Percentiles rank a stretch among this genome's conserved stretches.
phyloP scores from a whole-genome alignment of 306 rosid species.

The Delonix regia region DNA sequence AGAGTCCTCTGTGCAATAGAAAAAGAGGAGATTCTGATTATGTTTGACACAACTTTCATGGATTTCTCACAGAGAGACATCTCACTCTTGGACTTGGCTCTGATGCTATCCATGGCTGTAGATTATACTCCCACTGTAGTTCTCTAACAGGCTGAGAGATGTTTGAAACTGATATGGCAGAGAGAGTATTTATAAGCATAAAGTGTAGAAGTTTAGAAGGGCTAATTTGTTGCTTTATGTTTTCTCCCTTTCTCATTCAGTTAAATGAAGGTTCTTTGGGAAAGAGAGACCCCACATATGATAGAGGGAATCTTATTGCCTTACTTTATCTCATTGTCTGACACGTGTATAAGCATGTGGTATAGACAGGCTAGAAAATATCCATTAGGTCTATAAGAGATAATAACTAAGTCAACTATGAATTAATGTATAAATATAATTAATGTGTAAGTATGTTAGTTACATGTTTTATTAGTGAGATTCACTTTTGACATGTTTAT shows the following conservation, averaged over 20 bases:
- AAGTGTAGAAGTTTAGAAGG: not conserved
- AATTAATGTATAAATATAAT: no score
- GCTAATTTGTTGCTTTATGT: not conserved
- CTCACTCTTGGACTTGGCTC: constrained; percentile 30
- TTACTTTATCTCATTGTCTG: not conserved
- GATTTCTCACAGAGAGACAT: constrained; percentile 52
- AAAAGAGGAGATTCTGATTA: constrained; percentile 52
- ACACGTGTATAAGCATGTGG: not conserved
- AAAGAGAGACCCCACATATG: not conserved
- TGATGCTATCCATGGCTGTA: constrained; percentile 41
- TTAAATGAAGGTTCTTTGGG: not conserved
- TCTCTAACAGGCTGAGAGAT: not conserved
- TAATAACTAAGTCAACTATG: not conserved
- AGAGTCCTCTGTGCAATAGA: constrained; percentile 35
- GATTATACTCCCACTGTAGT: not conserved
- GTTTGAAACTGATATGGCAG: not conserved
- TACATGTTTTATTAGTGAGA: no score
- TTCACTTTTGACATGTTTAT: not conserved
- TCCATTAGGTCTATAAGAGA: no score
- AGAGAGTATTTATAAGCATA: constrained; percentile 5
- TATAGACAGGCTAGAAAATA: not conserved
- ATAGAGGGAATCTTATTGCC: constrained; percentile 11
- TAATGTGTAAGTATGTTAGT: no score
- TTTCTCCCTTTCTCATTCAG: constrained; percentile 2
- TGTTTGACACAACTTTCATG: constrained; percentile 52